phyloP scores from a whole-genome alignment of 352 stramenopile species.

The Pythium insidiosum region DNA sequence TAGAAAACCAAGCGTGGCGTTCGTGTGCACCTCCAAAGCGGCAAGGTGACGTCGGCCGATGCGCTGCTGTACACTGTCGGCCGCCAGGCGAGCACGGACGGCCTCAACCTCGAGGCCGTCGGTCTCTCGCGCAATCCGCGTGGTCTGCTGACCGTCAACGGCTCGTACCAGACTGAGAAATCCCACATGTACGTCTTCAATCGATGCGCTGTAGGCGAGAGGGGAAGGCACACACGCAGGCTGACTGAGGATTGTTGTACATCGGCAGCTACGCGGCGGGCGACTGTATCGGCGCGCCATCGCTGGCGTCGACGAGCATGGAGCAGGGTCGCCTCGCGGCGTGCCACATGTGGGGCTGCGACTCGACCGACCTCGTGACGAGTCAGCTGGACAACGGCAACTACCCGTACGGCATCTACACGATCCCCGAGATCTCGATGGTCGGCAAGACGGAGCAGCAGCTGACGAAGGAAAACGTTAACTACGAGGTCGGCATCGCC shows the following conservation, averaged over 20 bases:
- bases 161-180: constrained; percentile 82
- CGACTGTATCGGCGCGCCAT: constrained; percentile 83
- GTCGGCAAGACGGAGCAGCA: constrained; percentile 86
- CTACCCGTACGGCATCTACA: constrained; percentile 90
- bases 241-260: neutral
- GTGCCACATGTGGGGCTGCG: constrained; percentile 78
- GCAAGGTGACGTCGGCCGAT: constrained; percentile 64
- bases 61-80: constrained; percentile 76
- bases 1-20: constrained; percentile 48
- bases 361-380: constrained; percentile 35
- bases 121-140: constrained; percentile 69
- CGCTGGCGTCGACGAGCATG: constrained; percentile 86
- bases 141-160: constrained; percentile 80
- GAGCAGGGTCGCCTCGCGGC: constrained; percentile 80
- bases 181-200: constrained; percentile 52
- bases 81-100: constrained; percentile 69
- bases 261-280: constrained; percentile 67
- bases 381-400: constrained; percentile 71
- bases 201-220: neutral
- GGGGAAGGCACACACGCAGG: no score
- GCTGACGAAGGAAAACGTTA: constrained; percentile 67
- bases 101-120: constrained; percentile 76
- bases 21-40: constrained; percentile 66
- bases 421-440: constrained; percentile 89
- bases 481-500: constrained; percentile 84